A percentile compares a stretch with the other conserved stretches of the same genome.
Conservation (phyloP, 495 filamentous ascomycete species). For the Beverwykella pulmonaria region DNA sequence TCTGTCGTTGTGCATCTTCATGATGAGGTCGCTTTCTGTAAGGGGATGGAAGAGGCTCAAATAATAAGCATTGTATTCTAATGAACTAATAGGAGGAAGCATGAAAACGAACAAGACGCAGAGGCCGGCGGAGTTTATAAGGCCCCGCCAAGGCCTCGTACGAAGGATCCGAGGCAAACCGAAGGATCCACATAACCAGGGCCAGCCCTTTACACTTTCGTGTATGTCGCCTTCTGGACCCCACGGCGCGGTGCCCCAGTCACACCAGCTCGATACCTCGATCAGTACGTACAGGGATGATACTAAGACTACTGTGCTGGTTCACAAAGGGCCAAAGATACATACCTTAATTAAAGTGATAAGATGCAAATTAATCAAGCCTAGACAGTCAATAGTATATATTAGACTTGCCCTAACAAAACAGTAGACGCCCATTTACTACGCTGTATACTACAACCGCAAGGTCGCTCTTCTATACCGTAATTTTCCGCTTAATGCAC, state of each 20-base stretch:
- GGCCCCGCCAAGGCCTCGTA: too few species aligned
- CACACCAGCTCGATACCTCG: constrained; percentile 1
- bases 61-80: too few species aligned
- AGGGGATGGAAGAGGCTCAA: too few species aligned
- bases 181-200: too few species aligned
- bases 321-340: constrained; percentile 20
- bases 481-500: too few species aligned
- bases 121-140: too few species aligned
- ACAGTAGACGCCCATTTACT: constrained; percentile 26
- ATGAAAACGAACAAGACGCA: too few species aligned
- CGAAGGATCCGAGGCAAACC: too few species aligned
- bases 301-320: constrained; percentile 6
- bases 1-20: constrained; percentile 1
- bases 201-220: too few species aligned
- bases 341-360: constrained; percentile 28
- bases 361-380: constrained; percentile 19
- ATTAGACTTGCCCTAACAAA: constrained; percentile 2
- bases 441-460: constrained; percentile 24
- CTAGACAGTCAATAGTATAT: neutral
- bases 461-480: constrained; percentile 28
- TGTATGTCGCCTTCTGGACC: constrained; percentile 18
- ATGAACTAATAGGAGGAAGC: too few species aligned
- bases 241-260: neutral
- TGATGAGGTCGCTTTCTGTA: constrained; percentile 24
- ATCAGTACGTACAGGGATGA: constrained; percentile 22